Evolutionary conservation across 768 basidiomycete species (phyloP), one percentile per base, ranked within the genome.

Genomic region (Termitomyces heimii): DNA sequence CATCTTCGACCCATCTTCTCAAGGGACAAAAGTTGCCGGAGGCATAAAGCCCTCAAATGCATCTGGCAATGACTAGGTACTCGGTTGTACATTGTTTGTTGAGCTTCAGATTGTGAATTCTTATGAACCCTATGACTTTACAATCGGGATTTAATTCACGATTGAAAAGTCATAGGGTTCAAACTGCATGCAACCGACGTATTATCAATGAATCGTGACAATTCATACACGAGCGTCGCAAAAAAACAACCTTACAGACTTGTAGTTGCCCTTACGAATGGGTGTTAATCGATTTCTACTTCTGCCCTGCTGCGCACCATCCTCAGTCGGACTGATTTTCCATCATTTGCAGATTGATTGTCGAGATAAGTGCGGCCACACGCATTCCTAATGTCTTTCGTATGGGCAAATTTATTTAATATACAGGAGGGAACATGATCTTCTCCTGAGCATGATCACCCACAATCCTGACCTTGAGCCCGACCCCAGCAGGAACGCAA

Each of bases 401-500:
- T 32, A 29, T 12, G 10, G 18, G 16, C 24, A 35, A 8, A 18
- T 24, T 54, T 29, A 18, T 24, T 54, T 29, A 66, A 57, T 70
- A 69, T 9, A 62, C 62, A 14, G 77, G 65, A 43, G 73, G 59
- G 43, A 72, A 71, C 34, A 80, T 49, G 32, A 67, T 60, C 32
- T 64, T 57, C 48, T 87, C 83, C 7, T 68, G 64, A 31, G 69
- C 70, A 29, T 70, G 70, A 60, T 81, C 74, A 5, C 85, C 84
- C 5, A 70, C 62, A 37, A 92, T 65, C 5, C 83, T 76, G 4
- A 91, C 78, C 60, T 77, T 83, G 24, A 85, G 77, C 14, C 92
- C 91, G 3, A 85, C 84, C 5, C 89, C 89, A 4, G 84, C 87
- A 0, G 91, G 88, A 13, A 94, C 89, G 63, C 86, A 86, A 1